These are phyloP conservation scores for Ogataea henricii DNA, from an alignment of 805 yeast genomes.

Conservation along the genomic window DNA sequence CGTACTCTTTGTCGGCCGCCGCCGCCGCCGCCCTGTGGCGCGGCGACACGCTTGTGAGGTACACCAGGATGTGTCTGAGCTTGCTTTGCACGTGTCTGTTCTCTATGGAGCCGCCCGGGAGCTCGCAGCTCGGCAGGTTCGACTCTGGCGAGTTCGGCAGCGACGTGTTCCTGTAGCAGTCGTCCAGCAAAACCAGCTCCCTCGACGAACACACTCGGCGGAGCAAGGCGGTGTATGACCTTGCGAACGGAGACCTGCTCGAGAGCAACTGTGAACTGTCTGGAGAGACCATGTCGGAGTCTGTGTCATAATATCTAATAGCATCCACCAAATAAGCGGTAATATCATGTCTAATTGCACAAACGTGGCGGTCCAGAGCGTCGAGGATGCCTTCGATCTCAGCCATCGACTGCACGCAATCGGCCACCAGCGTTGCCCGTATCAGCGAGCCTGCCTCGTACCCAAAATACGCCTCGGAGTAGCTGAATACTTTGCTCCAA, in stretches of 20 bases:
- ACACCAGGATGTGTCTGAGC: slow-evolving; percentile 63
- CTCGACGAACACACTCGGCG: neutral
- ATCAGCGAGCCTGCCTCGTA: neutral
- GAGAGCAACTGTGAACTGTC: slow-evolving; percentile 2
- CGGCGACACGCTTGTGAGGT: slow-evolving; percentile 52
- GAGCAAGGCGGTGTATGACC: slow-evolving; percentile 1
- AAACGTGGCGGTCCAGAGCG: neutral
- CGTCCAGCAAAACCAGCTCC: neutral
- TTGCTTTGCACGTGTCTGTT: slow-evolving; percentile 68
- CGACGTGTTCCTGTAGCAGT: neutral
- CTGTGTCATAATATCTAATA: neutral
- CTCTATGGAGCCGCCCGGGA: slow-evolving; percentile 59
- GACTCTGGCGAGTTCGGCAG: neutral
- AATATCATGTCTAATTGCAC: neutral
- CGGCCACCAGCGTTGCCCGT: neutral
- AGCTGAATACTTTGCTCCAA: slow-evolving; percentile 5
- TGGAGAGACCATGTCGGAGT: neutral
- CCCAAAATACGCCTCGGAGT: slow-evolving; percentile 3
- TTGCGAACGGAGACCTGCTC: neutral
- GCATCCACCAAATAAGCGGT: neutral
- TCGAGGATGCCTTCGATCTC: neutral
- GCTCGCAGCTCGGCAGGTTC: slow-evolving; percentile 58
- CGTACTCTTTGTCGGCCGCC: slow-evolving; percentile 56
- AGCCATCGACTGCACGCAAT: neutral
- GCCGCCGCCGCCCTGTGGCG: neutral